These are phyloP conservation scores for Naganishia antarctica DNA, from an alignment of 768 basidiomycete genomes.

Conservation along the genomic window DNA sequence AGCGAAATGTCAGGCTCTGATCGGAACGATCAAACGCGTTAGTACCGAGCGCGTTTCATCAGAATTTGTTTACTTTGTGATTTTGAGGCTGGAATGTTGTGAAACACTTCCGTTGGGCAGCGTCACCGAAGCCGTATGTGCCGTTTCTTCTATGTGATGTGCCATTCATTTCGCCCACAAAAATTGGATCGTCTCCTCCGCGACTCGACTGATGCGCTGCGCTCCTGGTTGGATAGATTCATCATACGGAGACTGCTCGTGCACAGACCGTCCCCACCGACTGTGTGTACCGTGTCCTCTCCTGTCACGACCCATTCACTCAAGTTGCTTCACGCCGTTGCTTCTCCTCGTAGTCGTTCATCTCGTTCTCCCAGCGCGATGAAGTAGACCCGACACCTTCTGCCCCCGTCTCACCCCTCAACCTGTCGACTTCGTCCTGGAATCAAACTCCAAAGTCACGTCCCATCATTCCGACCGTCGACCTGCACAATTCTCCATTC, in stretches of 20 bases:
- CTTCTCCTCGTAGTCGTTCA: not conserved
- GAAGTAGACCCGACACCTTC: not conserved
- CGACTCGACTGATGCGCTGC: not conserved
- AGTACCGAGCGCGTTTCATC: not conserved
- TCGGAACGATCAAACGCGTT: not conserved
- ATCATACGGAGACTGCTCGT: not conserved
- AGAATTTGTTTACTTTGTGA: slow-evolving; percentile 19
- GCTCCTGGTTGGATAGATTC: not conserved
- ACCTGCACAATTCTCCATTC: not conserved
- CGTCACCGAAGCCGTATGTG: not conserved
- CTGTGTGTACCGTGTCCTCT: no score
- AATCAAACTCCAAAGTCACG: not conserved
- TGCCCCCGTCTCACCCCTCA: not conserved
- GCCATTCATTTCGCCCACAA: not conserved
- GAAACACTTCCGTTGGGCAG: not conserved
- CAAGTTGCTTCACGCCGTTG: slow-evolving; percentile 4
- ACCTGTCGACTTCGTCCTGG: not conserved
- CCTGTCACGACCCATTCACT: not conserved
- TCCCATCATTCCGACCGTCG: not conserved
- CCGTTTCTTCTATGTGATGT: not conserved
- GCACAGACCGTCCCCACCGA: no score
- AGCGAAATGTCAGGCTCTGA: slow-evolving; percentile 11
- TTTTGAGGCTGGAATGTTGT: not conserved
- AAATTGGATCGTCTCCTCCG: not conserved
- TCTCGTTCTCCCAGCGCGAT: not conserved